Evolutionary conservation across 306 rosid genomes (phyloP).

Genomic region (Sicyos edulis): DNA sequence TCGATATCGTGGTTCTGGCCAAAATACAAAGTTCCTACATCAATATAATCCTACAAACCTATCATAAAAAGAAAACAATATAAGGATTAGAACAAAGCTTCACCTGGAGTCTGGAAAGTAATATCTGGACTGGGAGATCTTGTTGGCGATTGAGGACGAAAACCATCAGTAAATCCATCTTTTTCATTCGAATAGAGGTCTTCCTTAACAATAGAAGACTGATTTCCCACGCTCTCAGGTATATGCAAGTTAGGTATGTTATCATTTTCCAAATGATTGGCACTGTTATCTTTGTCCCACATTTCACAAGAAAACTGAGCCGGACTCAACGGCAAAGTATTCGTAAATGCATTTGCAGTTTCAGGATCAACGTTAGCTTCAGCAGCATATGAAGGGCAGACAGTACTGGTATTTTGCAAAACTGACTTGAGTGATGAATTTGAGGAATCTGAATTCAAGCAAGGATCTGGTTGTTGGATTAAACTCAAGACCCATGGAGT

Average conservation of each 20-base stretch:
- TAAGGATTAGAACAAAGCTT: not conserved
- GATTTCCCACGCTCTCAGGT: not conserved
- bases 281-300: constrained; percentile 8
- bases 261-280: not conserved
- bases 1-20: constrained; percentile 30
- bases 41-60: not conserved
- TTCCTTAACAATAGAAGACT: not conserved
- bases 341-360: not conserved
- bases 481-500: constrained; percentile 69
- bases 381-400: constrained; percentile 12
- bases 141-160: constrained; percentile 50
- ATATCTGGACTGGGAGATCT: constrained; percentile 39
- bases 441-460: constrained; percentile 22
- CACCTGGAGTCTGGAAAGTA: constrained; percentile 46
- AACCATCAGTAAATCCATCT: constrained; percentile 23
- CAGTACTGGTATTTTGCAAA: constrained; percentile 39
- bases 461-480: constrained; percentile 26
- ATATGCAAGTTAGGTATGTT: not conserved
- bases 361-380: constrained; percentile 14
- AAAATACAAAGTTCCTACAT: constrained; percentile 17
- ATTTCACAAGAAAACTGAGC: constrained; percentile 18
- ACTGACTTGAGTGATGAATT: constrained; percentile 64
- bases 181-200: constrained; percentile 18
- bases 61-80: not conserved
- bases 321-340: constrained; percentile 2